phyloP scores from a whole-genome alignment of 2,329 filamentous ascomycete genomes.

The Simplicillium sp. region DNA sequence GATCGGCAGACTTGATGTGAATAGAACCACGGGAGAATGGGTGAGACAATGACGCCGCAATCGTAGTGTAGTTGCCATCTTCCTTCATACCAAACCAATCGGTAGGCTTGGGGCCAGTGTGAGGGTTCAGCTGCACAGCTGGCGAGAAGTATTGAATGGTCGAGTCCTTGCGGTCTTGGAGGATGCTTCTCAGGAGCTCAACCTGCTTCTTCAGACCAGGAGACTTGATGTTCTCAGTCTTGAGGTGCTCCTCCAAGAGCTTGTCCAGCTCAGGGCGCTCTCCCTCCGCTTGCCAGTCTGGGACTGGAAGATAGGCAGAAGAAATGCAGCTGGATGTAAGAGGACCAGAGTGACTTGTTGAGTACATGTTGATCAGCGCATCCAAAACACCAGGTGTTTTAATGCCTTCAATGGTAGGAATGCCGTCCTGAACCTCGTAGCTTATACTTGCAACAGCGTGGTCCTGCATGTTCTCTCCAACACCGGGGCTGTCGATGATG shows the following conservation, averaged over 20 bases:
- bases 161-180: conserved; percentile 17
- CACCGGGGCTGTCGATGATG: conserved; percentile 23
- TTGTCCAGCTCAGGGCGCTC: conserved; percentile 1
- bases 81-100: conserved; percentile 4
- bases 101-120: conserved; percentile 14
- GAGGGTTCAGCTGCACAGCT: conserved; percentile 16
- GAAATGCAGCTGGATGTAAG: conserved; percentile 11
- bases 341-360: conserved; percentile 19
- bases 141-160: conserved; percentile 22
- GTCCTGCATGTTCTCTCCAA: conserved; percentile 32
- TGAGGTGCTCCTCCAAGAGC: conserved; percentile 4
- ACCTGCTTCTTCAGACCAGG: background rate
- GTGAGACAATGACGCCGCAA: conserved; percentile 47
- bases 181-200: conserved; percentile 8
- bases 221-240: conserved; percentile 6
- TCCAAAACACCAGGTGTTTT: conserved; percentile 19
- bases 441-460: conserved; percentile 14
- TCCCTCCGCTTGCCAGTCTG: background rate
- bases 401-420: conserved; percentile 16
- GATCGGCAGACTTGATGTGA: conserved; percentile 39
- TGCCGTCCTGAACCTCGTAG: conserved; percentile 26
- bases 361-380: conserved; percentile 20
- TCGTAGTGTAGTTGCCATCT: conserved; percentile 40
- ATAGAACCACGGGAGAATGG: conserved; percentile 50
- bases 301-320: conserved; percentile 5